A percentile compares a stretch with the other conserved stretches of the same genome.
Conservation (phyloP, 257 asterid species). For the Datura wrightii region DNA sequence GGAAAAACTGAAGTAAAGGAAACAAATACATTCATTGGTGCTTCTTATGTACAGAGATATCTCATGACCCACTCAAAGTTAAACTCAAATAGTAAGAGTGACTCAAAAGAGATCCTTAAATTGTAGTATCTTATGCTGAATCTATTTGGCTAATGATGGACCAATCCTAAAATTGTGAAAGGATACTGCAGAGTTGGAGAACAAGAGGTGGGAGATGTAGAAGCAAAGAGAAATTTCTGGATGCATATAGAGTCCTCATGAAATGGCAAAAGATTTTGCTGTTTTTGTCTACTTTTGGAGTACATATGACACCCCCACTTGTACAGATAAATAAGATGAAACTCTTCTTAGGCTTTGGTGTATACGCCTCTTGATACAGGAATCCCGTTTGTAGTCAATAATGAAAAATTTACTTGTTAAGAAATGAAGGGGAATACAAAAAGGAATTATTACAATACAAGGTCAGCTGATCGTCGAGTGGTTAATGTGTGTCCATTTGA, state of each 20-base stretch:
- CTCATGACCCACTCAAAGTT: slow-evolving; percentile 16
- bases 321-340: not conserved
- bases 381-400: not conserved
- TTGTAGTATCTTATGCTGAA: not conserved
- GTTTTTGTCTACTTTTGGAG: not conserved
- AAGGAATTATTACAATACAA: not conserved
- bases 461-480: not conserved
- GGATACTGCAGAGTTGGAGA: slow-evolving; percentile 2
- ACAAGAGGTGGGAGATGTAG: not conserved
- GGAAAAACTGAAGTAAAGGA: not conserved
- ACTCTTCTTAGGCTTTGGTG: slow-evolving; percentile 9
- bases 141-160: not conserved
- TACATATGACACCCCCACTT: not conserved
- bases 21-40: not conserved
- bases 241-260: not conserved
- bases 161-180: not conserved
- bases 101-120: not conserved
- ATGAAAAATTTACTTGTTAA: not conserved
- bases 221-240: slow-evolving; percentile 5
- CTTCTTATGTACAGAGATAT: slow-evolving; percentile 4
- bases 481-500: not conserved
- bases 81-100: slow-evolving; percentile 18
- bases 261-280: slow-evolving; percentile 2
- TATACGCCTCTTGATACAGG: not conserved
- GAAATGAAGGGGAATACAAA: not conserved